A percentile compares a stretch with the other conserved stretches of the same genome.
These are phyloP conservation scores for Colletotrichum sp. DNA, from an alignment of 2,329 filamentous ascomycete genomes.

Conservation along the genomic window DNA sequence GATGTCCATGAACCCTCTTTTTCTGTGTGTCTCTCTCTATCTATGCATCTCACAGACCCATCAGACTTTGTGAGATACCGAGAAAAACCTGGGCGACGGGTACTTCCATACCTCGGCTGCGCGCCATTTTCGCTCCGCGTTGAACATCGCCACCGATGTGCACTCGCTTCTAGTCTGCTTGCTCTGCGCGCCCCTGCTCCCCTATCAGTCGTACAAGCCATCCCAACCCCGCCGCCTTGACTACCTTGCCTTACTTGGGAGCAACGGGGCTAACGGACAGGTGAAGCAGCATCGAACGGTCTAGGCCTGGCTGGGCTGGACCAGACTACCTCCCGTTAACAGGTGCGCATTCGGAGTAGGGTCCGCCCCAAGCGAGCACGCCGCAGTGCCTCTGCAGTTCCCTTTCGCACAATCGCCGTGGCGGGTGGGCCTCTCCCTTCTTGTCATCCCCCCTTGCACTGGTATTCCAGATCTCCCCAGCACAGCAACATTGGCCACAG, in stretches of 20 bases:
- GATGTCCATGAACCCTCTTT: accelerated
- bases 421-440: not conserved
- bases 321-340: accelerated
- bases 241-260: not conserved
- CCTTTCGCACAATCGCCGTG: not conserved
- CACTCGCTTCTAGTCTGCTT: not conserved
- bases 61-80: not conserved
- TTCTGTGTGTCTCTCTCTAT: accelerated
- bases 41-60: not conserved
- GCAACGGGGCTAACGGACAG: not conserved
- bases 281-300: not conserved
- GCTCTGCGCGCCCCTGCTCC: no score
- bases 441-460: not conserved
- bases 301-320: not conserved
- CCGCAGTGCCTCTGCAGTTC: not conserved
- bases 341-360: not conserved
- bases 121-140: not conserved
- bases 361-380: not conserved
- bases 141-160: not conserved
- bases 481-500: not conserved
- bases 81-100: no score
- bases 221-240: not conserved
- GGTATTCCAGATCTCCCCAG: not conserved
- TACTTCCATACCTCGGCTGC: not conserved
- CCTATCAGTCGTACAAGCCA: not conserved